Conservation (phyloP, 2,329 filamentous ascomycete species). For the Phyllosticta ampelicida region DNA sequence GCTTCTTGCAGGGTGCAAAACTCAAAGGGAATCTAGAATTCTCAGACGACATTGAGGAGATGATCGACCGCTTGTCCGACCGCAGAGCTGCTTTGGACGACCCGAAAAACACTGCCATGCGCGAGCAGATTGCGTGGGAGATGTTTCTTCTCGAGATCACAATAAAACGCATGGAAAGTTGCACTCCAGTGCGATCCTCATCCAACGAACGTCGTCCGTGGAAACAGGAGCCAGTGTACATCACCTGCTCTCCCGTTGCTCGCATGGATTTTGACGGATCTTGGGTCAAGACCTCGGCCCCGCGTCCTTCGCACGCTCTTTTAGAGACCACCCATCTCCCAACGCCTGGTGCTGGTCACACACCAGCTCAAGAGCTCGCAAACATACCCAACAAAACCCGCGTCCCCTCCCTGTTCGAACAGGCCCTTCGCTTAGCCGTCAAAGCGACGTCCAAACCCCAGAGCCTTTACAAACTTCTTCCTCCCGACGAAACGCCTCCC, state of each 20-base stretch:
- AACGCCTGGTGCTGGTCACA: conserved; percentile 5
- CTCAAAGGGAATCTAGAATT: conserved; percentile 13
- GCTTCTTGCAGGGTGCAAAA: conserved; percentile 39
- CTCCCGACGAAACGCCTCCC: background rate
- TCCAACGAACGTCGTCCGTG: conserved; percentile 6
- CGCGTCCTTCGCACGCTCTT: background rate
- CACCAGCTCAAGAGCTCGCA: background rate
- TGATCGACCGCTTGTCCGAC: background rate
- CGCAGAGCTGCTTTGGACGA: background rate
- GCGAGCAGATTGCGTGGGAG: conserved; percentile 1
- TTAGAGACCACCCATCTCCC: background rate
- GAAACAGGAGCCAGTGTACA: conserved; percentile 12
- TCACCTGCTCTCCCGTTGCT: conserved; percentile 10
- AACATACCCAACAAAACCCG: background rate
- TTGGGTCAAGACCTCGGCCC: conserved; percentile 1
- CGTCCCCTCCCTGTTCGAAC: conserved; percentile 26
- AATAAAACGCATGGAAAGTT: background rate
- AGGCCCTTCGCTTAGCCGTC: conserved; percentile 18
- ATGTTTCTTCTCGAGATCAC: conserved; percentile 1
- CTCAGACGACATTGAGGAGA: conserved; percentile 27
- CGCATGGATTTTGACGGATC: conserved; percentile 22
- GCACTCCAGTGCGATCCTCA: background rate
- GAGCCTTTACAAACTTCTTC: background rate
- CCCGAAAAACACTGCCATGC: background rate
- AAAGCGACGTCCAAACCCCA: background rate